Evolutionary conservation across 164 flowering plant genomes (phyloP), one percentile per base, ranked within the genome.

Genomic region (Aristolochia contorta): DNA sequence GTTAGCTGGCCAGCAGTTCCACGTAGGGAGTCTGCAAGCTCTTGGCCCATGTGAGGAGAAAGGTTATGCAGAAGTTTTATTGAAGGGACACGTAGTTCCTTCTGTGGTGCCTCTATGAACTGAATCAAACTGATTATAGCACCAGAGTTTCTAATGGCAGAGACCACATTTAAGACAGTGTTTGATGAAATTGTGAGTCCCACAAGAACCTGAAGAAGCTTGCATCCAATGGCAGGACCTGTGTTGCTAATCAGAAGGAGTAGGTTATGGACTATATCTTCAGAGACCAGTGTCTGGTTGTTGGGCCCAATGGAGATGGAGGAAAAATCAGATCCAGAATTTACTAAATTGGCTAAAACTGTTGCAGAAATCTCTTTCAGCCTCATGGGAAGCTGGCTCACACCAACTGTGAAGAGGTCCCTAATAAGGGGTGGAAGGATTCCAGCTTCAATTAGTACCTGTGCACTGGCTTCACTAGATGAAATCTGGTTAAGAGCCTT

Each of bases 171-270:
- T 20, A 60, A 54, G 55, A 83, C 82, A 13, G 91, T 80, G 14
- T 74, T 54, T 3, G 79, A 78, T 57, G 86, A 79, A 71, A 60
- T 71, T 30, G 96, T 88, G 62, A 93, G 95, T 55, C 99, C 99
- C 50, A 90, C 97, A 64, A 93, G 96, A 61, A 93, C 93, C 73
- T 88, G 95, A 19, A 93, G 81, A 63, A 93, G 97, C 82, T 91
- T 88, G 77, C 92, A 84, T 77, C 80, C 97, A 60, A 90, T 90
- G 47, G 89, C 74, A 30, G 99, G 99, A 60, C 99, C 97, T 12
- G 99, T 91, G 74, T 93, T 93, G 76, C 96, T 93, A 56, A 93
- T 93, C 51, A 93, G 92, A 67, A 84, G 89, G 57, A 93, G 87
- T 32, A 93, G 81, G 61, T 83, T 86, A 59, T 86, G 93, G 46